Evolutionary conservation across 192 early-diverging fungal genomes (phyloP), one percentile per base, ranked within the genome.

Genomic region (Allomyces macrogynus): DNA sequence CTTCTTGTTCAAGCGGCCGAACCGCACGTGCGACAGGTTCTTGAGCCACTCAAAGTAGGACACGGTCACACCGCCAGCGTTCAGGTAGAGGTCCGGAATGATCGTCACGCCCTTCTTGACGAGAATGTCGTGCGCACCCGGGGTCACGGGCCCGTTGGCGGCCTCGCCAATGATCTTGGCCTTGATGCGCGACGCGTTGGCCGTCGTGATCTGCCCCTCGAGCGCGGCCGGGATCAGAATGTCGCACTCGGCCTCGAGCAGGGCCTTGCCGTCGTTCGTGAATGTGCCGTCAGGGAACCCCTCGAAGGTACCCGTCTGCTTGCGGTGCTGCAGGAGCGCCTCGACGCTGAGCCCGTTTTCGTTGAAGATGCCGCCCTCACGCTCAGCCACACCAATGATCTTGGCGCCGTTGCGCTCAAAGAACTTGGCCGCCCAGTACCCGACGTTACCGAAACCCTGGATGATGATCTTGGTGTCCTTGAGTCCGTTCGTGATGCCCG

Each of bases 391-490:
- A 43, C 84, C 88, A 60, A 84, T 68, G 65, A 90, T 73, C 69
- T 85, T 87, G 63, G 88, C 88, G 64, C 88, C 87, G 67, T 86
- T 86, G 67, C 79, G 76, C 64, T 84, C 74, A 65, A 90, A 89
- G 78, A 89, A 90, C 70, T 87, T 86, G 61, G 86, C 82, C 24
- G 86, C 86, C 75, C 83, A 88, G 76, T 85, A 87, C 49, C 88
- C 88, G 64, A 90, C 88, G 65, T 90, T 90, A 67, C 88, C 88
- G 62, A 90, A 89, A 60, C 88, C 88, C 77, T 90, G 88, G 62
- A 90, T 82, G 67, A 89, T 75, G 43, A 90, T 83, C 22, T 70
- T 77, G 63, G 66, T 73, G 67, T 75, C 88, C 24, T 77, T 67
- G 60, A 90, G 74, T 12, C 75, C 72, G 60, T 80, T 85, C 49